Percentiles rank a stretch among this genome's conserved stretches.
These are phyloP conservation scores for Setaria italica DNA, from an alignment of 202 grass and related monocot genomes.

Conservation along the genomic window DNA sequence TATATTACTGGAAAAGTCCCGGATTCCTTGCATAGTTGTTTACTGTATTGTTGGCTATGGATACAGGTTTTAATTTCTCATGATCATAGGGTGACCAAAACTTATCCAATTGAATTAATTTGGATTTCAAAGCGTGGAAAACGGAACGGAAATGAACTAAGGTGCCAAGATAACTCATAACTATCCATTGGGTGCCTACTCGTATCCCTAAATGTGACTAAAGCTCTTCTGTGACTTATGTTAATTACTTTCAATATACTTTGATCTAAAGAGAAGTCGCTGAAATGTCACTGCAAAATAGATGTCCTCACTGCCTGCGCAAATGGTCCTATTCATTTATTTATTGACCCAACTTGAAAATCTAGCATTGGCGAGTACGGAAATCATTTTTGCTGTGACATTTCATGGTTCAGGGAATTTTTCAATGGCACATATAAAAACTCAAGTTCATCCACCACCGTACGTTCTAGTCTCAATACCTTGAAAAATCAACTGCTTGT, in stretches of 20 bases:
- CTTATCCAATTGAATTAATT: neutral
- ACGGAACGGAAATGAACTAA: neutral
- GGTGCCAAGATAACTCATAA: too few species aligned
- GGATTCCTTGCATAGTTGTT: neutral
- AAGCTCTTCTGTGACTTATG: neutral
- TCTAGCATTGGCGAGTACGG: neutral
- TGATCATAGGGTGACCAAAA: neutral
- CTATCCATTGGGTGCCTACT: too few species aligned
- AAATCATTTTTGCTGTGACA: neutral
- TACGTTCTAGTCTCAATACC: neutral
- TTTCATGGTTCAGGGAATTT: neutral
- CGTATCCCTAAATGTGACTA: neutral
- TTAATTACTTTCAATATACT: neutral
- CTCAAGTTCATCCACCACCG: neutral
- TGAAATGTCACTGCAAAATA: neutral
- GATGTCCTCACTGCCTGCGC: neutral
- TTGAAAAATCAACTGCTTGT: constrained; percentile 31
- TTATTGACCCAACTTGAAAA: neutral
- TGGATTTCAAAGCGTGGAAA: neutral
- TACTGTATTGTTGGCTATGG: neutral
- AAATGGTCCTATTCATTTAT: neutral
- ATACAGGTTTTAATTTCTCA: neutral
- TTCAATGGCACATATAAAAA: neutral
- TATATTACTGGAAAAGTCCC: neutral
- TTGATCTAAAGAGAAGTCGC: neutral